A percentile compares a stretch with the other conserved stretches of the same genome.
phyloP scores from a whole-genome alignment of 108 stramenopile species.

The Skeletonema grethae region DNA sequence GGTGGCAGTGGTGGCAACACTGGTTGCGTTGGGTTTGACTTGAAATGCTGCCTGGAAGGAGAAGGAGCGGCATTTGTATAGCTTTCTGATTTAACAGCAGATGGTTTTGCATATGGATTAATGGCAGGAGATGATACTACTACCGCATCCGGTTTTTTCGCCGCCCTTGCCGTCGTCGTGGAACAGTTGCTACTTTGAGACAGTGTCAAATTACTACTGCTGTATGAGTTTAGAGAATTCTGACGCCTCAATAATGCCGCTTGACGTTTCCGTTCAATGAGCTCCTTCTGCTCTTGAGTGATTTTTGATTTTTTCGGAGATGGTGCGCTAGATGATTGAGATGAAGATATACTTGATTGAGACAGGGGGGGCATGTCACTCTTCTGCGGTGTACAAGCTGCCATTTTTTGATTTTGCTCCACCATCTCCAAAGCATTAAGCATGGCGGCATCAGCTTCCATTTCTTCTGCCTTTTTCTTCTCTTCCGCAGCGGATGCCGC shows the following conservation, averaged over 20 bases:
- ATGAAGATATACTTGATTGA: neutral
- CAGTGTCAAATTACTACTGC: neutral
- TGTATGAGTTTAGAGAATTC: neutral
- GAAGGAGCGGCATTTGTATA: neutral
- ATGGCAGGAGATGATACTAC: neutral
- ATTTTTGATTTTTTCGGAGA: neutral
- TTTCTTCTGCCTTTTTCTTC: neutral
- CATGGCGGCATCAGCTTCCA: constrained; percentile 9
- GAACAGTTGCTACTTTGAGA: constrained; percentile 4
- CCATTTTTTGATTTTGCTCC: constrained; percentile 1
- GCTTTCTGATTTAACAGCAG: neutral
- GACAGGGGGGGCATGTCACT: neutral
- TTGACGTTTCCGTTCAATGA: neutral
- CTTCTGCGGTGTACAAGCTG: neutral
- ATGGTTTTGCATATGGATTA: constrained; percentile 5
- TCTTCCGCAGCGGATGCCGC: neutral
- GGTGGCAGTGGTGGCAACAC: too few species aligned
- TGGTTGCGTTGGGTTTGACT: too few species aligned
- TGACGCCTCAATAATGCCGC: constrained; percentile 3
- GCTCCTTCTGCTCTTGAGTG: constrained; percentile 6
- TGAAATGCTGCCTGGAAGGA: too few species aligned
- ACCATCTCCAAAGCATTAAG: neutral
- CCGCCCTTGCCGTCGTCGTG: too few species aligned
- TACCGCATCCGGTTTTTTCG: neutral
- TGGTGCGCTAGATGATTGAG: neutral